Percentiles rank a stretch among this genome's conserved stretches.
These are phyloP conservation scores for Claviceps pazoutovae DNA, from an alignment of 2,329 filamentous ascomycete species.

Conservation along the genomic window DNA sequence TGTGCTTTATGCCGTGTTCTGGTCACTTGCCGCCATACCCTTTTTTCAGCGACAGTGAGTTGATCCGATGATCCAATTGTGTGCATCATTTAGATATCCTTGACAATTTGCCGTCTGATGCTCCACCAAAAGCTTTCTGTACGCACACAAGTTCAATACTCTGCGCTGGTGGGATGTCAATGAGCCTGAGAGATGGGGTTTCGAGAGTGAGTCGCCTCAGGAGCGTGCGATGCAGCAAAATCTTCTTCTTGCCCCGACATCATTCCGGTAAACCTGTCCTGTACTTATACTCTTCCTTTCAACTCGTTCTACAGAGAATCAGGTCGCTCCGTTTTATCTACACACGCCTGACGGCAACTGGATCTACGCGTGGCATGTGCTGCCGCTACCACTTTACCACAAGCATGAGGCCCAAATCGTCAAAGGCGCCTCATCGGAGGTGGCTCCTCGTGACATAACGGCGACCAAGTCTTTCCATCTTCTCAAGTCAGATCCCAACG, in stretches of 20 bases:
- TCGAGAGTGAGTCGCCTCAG: conserved; percentile 47
- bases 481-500: conserved; percentile 47
- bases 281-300: not conserved
- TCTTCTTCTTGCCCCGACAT: not conserved
- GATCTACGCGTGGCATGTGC: conserved; percentile 81
- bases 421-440: conserved; percentile 34
- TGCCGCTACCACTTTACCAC: conserved; percentile 65
- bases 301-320: conserved; percentile 45
- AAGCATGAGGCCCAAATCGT: conserved; percentile 53
- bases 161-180: conserved; percentile 59
- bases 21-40: conserved; percentile 53
- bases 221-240: not conserved
- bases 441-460: conserved; percentile 33
- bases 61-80: not conserved
- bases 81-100: not conserved
- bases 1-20: conserved; percentile 49
- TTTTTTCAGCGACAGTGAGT: conserved; percentile 69
- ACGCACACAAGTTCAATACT: conserved; percentile 68
- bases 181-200: conserved; percentile 70
- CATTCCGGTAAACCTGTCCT: not conserved
- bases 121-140: conserved; percentile 49
- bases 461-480: conserved; percentile 45
- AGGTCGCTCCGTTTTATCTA: conserved; percentile 76
- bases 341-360: conserved; percentile 60
- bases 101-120: not conserved